Conservation (phyloP, 140 eudicot genomes). For the Oenanthe javanica region DNA sequence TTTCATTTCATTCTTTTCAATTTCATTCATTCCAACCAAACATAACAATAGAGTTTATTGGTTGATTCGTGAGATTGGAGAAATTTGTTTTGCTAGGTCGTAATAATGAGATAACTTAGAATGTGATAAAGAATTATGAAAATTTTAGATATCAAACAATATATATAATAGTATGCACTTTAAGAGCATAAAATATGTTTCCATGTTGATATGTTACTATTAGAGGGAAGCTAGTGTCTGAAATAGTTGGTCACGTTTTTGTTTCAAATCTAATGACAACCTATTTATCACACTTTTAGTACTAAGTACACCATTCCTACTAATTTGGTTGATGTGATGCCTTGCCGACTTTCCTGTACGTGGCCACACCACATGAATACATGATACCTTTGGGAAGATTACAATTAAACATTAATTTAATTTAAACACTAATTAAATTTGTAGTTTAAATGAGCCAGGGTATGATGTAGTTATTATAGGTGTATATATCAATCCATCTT, state of each 20-base stretch:
- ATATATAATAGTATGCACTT: background rate
- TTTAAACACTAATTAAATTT: background rate
- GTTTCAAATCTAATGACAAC: slow-evolving; percentile 1
- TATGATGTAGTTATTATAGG: no score
- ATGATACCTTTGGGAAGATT: background rate
- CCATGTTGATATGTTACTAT: background rate
- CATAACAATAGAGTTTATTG: no score
- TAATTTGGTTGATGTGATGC: background rate
- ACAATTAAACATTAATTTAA: background rate
- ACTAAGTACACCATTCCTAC: background rate
- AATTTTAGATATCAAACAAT: background rate
- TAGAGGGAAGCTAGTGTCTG: background rate
- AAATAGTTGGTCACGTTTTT: background rate
- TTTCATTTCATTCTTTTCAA: no score
- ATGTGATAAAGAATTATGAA: background rate
- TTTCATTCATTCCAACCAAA: no score
- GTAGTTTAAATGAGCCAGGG: background rate
- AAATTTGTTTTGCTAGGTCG: no score
- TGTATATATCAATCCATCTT: no score
- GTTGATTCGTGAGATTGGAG: no score
- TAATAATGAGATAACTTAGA: no score
- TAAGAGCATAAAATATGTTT: background rate
- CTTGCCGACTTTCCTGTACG: background rate
- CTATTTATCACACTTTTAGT: background rate
- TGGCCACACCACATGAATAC: background rate